Conservation (phyloP, 768 basidiomycete genomes). For the Lactifluus subvellereus region DNA sequence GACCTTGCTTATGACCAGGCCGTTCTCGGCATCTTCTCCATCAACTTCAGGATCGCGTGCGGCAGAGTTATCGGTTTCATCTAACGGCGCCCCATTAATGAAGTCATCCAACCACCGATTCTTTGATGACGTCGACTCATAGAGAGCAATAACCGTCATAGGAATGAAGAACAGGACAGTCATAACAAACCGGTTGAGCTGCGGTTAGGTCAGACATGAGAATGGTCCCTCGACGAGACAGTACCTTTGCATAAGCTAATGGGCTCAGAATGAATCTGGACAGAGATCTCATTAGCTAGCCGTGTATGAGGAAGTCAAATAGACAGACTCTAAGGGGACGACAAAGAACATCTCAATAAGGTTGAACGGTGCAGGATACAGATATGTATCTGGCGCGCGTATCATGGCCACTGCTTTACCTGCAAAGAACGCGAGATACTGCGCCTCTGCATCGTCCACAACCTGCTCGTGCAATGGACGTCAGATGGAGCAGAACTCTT, state of each 20-base stretch:
- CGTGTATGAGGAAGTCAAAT: not conserved
- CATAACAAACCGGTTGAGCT: slow-evolving; percentile 83
- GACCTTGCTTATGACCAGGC: slow-evolving; percentile 62
- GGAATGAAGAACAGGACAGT: slow-evolving; percentile 74
- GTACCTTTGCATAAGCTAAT: slow-evolving; percentile 52
- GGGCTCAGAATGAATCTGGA: slow-evolving; percentile 6
- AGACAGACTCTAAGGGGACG: slow-evolving; percentile 78
- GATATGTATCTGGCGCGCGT: slow-evolving; percentile 74
- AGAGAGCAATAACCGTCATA: slow-evolving; percentile 64
- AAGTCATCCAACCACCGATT: slow-evolving; percentile 65
- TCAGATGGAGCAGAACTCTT: not conserved
- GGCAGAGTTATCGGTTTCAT: slow-evolving; percentile 51
- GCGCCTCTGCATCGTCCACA: slow-evolving; percentile 77
- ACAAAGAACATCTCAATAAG: slow-evolving; percentile 74
- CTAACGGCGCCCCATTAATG: slow-evolving; percentile 48
- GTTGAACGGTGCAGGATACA: slow-evolving; percentile 93
- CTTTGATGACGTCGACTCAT: slow-evolving; percentile 52
- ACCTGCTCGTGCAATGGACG: slow-evolving; percentile 43
- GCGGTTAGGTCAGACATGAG: slow-evolving; percentile 8
- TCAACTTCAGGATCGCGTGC: slow-evolving; percentile 57
- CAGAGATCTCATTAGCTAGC: not conserved
- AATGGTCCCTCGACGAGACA: not conserved
- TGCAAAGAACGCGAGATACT: slow-evolving; percentile 89
- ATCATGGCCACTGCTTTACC: slow-evolving; percentile 82
- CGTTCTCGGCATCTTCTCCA: slow-evolving; percentile 45